Evolutionary conservation across 768 basidiomycete species (phyloP), one percentile per base, ranked within the genome.

Genomic region (Trametes cingulata): DNA sequence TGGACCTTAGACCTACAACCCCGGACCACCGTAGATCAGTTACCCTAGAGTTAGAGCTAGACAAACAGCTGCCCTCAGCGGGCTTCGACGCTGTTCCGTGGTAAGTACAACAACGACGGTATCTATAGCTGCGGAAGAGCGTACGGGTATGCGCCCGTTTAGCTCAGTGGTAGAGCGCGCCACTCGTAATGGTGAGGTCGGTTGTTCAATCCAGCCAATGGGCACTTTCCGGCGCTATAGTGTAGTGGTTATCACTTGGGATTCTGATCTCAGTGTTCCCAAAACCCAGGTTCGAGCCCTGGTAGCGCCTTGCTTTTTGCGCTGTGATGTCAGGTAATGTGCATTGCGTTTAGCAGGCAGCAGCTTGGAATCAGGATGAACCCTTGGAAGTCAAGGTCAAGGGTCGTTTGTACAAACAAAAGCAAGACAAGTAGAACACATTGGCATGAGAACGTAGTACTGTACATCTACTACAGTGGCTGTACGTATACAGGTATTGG

Each of bases 211-310:
- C 56, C 56, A 57, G 56, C 56, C 56, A 57, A 57, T 57, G 56
- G 56, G 56, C 56, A 57, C 37, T 29, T 57, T 56, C 41, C 29
- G 60, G 60, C 60, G 53, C 60, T 61, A 61, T 61, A 61, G 60
- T 61, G 60, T 61, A 61, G 60, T 61, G 60, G 60, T 61, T 61
- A 61, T 61, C 60, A 61, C 60, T 61, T 42, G 53, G 53, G 60
- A 61, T 61, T 61, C 60, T 61, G 60, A 61, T 20, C 13, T 2
- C 47, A 37, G 49, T 47, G 50, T 61, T 61, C 60, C 60, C 54
- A 52, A 56, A 52, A 61, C 60, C 60, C 60, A 61, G 60, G 60
- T 61, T 61, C 60, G 60, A 61, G 49, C 60, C 60, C 60, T 61
- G 60, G 60, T 61, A 61, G 60, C 60, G 60, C 60, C 60, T 61